Percentiles rank a stretch among this genome's conserved stretches.
Conservation (phyloP, 805 yeast genomes). For the Schizosaccharomyces japonicus region DNA sequence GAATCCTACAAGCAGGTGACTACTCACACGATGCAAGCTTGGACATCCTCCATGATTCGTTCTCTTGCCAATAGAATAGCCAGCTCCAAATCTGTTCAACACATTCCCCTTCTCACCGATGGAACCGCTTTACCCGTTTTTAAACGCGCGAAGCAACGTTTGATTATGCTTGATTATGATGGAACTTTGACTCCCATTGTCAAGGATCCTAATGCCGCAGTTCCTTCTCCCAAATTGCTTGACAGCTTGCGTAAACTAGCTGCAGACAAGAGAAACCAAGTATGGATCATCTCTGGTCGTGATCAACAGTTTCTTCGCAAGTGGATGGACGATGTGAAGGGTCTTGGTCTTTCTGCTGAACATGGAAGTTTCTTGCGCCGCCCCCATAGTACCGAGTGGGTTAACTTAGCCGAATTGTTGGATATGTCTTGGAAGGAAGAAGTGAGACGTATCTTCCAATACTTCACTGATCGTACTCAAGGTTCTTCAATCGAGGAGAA, state of each 20-base stretch:
- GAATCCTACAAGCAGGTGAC: conserved; percentile 41
- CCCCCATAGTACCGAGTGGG: conserved; percentile 39
- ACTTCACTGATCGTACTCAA: conserved; percentile 70
- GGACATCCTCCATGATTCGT: conserved; percentile 26
- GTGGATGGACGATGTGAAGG: conserved; percentile 54
- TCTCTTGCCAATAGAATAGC: conserved; percentile 15
- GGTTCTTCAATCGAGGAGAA: conserved; percentile 72
- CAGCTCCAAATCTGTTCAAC: conserved; percentile 23
- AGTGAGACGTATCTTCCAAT: conserved; percentile 47
- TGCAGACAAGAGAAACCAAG: conserved; percentile 55
- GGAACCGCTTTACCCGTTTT: conserved; percentile 50
- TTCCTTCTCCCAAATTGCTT: conserved; percentile 57
- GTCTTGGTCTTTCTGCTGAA: conserved; percentile 75
- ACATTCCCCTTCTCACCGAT: conserved; percentile 46
- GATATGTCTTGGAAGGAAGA: conserved; percentile 91
- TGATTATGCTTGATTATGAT: conserved; percentile 85
- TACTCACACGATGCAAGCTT: conserved; percentile 48
- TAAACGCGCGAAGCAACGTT: conserved; percentile 34
- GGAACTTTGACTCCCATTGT: conserved; percentile 96
- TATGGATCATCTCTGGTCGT: conserved; percentile 91
- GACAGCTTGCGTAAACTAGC: conserved; percentile 35
- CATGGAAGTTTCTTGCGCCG: conserved; percentile 88
- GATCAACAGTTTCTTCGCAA: conserved; percentile 72
- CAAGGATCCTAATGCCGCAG: conserved; percentile 91
- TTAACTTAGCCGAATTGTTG: conserved; percentile 51